Evolutionary conservation across 352 stramenopile genomes (phyloP).

Genomic region (Blastocystis sp.): DNA sequence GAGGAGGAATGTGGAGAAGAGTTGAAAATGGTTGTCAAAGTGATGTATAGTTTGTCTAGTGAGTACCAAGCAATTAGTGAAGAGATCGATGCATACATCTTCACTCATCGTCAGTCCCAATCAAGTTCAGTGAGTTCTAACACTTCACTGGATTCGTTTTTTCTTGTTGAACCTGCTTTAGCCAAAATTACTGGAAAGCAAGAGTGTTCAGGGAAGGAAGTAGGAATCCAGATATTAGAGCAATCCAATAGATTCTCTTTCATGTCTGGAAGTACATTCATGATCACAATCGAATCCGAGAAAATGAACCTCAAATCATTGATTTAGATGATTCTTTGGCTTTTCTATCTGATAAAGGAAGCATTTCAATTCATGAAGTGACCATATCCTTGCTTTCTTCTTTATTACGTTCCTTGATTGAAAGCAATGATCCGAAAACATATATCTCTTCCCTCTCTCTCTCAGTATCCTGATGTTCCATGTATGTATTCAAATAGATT

Average conservation of each 20-base stretch:
- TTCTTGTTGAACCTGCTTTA: neutral
- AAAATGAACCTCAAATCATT: constrained; percentile 13
- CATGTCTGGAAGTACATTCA: constrained; percentile 54
- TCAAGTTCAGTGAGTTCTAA: neutral
- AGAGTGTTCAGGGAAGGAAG: constrained; percentile 44
- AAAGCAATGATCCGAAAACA: constrained; percentile 3
- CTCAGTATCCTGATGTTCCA: neutral
- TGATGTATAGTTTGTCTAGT: neutral
- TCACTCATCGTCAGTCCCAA: neutral
- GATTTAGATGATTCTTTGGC: neutral
- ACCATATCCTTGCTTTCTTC: constrained; percentile 11
- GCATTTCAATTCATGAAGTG: constrained; percentile 37
- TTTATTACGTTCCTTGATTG: neutral
- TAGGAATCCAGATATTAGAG: neutral
- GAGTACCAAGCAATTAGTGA: neutral
- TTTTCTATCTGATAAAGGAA: neutral
- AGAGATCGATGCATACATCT: constrained; percentile 8
- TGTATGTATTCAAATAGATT: neutral
- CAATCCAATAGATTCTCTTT: neutral
- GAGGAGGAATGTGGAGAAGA: constrained; percentile 16
- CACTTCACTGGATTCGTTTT: neutral
- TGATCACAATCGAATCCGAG: neutral
- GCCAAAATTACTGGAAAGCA: neutral
- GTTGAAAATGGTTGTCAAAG: neutral
- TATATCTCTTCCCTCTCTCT: neutral